Base-by-base conservation (phyloP, 2,329 filamentous ascomycete genomes). In the Acephala macrosclerotiorum region DNA sequence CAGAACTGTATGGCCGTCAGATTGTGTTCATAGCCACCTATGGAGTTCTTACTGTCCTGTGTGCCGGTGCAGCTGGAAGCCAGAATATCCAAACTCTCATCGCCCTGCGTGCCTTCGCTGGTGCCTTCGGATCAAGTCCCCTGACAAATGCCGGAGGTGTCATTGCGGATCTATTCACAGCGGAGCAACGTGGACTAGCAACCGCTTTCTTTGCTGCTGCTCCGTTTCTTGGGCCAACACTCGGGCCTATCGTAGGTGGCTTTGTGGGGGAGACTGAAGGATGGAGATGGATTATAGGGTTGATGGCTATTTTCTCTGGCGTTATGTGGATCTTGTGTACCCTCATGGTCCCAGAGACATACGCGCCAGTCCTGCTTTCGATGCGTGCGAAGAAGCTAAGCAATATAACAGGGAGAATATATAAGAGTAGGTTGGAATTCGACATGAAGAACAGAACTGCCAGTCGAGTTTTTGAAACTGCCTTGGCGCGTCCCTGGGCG, bases 41-140 rank as follows among this genome's bases (percentile, higher is more conserved):
- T 71, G 76, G 82, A 65, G 80, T 80, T 16, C 80, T 90, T 63
- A 85, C 85, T 0, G 83, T 83, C 1, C 91, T 91, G 75, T 89
- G 86, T 70, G 86, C 83, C 35, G 88, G 82, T 6, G 82, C 80
- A n/a, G 84, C 85, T 1, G 87, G 18, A 14, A 53, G 47, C 26
- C 83, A 14, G 38, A 42, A 42, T n/a, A 42, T 42, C 38, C 29
- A 33, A 57, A 84, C 85, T 1, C 78, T 92, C 3, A 78, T 91
- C 38, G 81, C 90, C n/a, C 80, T 91, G 45, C 86, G 89, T 42
- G 91, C 91, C 79, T 86, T 91, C 61, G 84, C 84, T 5, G 86
- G 87, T 53, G 78, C 84, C 9, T 89, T 88, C 72, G 87, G 86
- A 16, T 85, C 85, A 1, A 86, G 16, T 33, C 85, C 87, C 2